Evolutionary conservation across 805 yeast species (phyloP).

Genomic region (Trichomonascus vanleenenianus): DNA sequence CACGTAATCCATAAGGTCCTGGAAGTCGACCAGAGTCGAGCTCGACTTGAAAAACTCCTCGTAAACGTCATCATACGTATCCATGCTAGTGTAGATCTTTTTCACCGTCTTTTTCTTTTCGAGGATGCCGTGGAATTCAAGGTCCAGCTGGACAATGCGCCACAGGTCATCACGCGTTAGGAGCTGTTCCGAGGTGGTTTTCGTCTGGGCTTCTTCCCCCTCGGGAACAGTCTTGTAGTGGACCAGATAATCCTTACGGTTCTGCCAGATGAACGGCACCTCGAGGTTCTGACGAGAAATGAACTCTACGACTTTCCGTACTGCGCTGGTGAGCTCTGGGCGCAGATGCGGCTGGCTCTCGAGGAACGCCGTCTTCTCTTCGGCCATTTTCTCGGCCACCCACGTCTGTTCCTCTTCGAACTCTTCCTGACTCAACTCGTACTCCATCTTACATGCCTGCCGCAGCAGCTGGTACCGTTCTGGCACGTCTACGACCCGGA

Average conservation of each 20-base stretch:
- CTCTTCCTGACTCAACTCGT: constrained; percentile 57
- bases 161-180: constrained; percentile 76
- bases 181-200: constrained; percentile 27
- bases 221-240: constrained; percentile 40
- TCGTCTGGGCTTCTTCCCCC: constrained; percentile 5
- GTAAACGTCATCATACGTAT: constrained; percentile 46
- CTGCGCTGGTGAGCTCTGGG: constrained; percentile 51
- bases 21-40: constrained; percentile 65
- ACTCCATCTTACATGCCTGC: constrained; percentile 55
- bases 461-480: constrained; percentile 84
- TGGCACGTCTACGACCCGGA: constrained; percentile 82
- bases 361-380: constrained; percentile 45
- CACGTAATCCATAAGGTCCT: constrained; percentile 79
- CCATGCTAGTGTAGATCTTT: constrained; percentile 36
- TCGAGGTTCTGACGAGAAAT: constrained; percentile 73
- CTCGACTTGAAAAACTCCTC: constrained; percentile 50
- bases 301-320: constrained; percentile 62
- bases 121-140: constrained; percentile 78
- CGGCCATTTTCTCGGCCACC: constrained; percentile 59
- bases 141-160: constrained; percentile 80
- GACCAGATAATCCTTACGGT: constrained; percentile 81
- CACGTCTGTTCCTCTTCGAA: constrained; percentile 68
- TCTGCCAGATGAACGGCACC: constrained; percentile 93
- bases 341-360: constrained; percentile 29
- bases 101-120: constrained; percentile 63